phyloP scores from a whole-genome alignment of 2,329 filamentous ascomycete genomes.

The Hansfordia pulvinata region DNA sequence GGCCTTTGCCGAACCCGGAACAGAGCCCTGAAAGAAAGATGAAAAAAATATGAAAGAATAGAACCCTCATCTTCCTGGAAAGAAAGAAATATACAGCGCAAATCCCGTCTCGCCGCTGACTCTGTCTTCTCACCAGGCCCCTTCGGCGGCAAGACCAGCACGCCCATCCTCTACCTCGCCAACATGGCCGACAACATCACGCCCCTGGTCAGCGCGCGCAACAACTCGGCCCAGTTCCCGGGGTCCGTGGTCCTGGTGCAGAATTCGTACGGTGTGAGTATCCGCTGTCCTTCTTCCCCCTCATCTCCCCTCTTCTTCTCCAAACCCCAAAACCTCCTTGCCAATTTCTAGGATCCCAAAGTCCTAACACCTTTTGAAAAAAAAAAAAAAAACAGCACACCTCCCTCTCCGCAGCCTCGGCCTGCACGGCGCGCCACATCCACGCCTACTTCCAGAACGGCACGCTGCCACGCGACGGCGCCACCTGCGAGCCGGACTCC shows the following conservation, averaged over 20 bases:
- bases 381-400: conserved; percentile 28
- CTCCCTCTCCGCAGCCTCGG: conserved; percentile 26
- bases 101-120: background rate
- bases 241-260: conserved; percentile 31
- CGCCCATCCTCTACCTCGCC: conserved; percentile 21
- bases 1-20: too few species aligned
- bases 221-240: conserved; percentile 22
- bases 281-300: background rate
- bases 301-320: background rate
- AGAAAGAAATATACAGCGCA: conserved; percentile 2
- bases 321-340: background rate
- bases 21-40: too few species aligned
- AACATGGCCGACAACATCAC: conserved; percentile 21
- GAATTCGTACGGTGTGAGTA: conserved; percentile 35
- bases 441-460: conserved; percentile 31
- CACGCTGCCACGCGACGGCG: conserved; percentile 25
- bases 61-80: conserved; percentile 3
- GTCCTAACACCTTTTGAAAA: too few species aligned
- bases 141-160: conserved; percentile 16
- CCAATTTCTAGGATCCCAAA: too few species aligned
- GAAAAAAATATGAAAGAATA: too few species aligned
- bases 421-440: conserved; percentile 27
- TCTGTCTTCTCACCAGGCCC: conserved; percentile 12
- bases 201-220: conserved; percentile 15
- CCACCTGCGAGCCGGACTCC: conserved; percentile 30